phyloP scores from a whole-genome alignment of 169 alveolate genomes.

The Neospora caninum region DNA sequence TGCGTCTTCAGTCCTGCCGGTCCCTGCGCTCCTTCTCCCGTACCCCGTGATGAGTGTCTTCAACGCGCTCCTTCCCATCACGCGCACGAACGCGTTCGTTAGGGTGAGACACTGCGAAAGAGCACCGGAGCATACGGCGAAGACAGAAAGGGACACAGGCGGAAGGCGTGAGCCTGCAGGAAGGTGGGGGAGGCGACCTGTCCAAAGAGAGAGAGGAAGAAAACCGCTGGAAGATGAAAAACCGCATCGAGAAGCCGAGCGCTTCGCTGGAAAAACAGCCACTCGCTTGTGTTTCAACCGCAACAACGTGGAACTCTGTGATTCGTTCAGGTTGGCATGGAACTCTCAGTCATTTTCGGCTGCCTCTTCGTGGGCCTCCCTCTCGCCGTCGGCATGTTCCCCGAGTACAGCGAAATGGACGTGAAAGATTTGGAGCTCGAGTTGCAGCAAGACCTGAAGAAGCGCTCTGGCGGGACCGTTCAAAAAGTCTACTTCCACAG shows the following conservation, averaged over 20 bases:
- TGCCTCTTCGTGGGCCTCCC: conserved; percentile 63
- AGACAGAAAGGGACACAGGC: no score
- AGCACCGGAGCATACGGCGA: no score
- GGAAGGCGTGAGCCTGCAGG: not conserved
- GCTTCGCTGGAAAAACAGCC: no score
- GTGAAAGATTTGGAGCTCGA: conserved; percentile 32
- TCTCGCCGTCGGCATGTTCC: conserved; percentile 60
- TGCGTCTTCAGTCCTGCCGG: conserved; percentile 46
- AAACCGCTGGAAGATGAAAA: no score
- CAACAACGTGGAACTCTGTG: not conserved
- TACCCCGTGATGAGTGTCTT: conserved; percentile 29
- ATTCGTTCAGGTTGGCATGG: conserved; percentile 39
- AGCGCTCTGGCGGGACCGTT: not conserved
- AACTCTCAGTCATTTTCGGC: conserved; percentile 59
- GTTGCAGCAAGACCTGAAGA: not conserved
- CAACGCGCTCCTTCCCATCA: conserved; percentile 6
- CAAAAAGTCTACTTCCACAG: conserved; percentile 42
- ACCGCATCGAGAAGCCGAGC: no score
- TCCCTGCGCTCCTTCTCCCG: conserved; percentile 64
- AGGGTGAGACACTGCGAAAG: not conserved
- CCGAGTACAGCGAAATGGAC: conserved; percentile 18
- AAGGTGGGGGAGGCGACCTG: not conserved
- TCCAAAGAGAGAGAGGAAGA: no score
- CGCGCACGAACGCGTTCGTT: conserved; percentile 25
- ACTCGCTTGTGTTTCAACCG: no score